These are phyloP conservation scores for Entrophospora sp. DNA, from an alignment of 192 early-diverging fungal species.

Conservation along the genomic window DNA sequence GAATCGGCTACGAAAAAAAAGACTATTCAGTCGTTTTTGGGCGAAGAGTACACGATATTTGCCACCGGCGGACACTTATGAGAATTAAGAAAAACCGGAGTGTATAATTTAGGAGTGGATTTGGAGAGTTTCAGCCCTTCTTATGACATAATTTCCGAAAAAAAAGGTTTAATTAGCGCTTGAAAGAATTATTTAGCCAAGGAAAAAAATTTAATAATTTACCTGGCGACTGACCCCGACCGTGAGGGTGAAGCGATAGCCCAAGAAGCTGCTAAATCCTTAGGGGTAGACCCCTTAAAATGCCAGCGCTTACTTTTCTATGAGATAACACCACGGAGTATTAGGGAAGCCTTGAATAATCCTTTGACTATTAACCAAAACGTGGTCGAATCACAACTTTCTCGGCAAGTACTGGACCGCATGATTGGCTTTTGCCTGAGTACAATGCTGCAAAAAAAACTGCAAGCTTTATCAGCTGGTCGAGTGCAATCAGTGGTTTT, in stretches of 20 bases:
- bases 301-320: slow-evolving; percentile 10
- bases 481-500: slow-evolving; percentile 12
- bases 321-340: not conserved
- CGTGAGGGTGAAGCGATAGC: slow-evolving; percentile 5
- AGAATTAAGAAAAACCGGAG: not conserved
- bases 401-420: slow-evolving; percentile 11
- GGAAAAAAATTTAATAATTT: slow-evolving; percentile 1
- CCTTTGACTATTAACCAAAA: slow-evolving; percentile 6
- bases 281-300: not conserved
- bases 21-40: slow-evolving; percentile 12
- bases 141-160: not conserved
- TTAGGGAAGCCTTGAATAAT: slow-evolving; percentile 1
- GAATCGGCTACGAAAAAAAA: slow-evolving; percentile 14
- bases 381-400: not conserved
- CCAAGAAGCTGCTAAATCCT: not conserved
- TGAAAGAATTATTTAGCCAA: slow-evolving; percentile 9
- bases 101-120: slow-evolving; percentile 13
- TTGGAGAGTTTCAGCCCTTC: not conserved
- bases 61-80: not conserved
- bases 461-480: not conserved
- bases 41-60: not conserved
- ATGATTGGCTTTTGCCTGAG: slow-evolving; percentile 14
- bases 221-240: slow-evolving; percentile 7
- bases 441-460: slow-evolving; percentile 1
- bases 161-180: not conserved